These are phyloP conservation scores for Macrocybe gigantea DNA, from an alignment of 768 basidiomycete species.

Conservation along the genomic window DNA sequence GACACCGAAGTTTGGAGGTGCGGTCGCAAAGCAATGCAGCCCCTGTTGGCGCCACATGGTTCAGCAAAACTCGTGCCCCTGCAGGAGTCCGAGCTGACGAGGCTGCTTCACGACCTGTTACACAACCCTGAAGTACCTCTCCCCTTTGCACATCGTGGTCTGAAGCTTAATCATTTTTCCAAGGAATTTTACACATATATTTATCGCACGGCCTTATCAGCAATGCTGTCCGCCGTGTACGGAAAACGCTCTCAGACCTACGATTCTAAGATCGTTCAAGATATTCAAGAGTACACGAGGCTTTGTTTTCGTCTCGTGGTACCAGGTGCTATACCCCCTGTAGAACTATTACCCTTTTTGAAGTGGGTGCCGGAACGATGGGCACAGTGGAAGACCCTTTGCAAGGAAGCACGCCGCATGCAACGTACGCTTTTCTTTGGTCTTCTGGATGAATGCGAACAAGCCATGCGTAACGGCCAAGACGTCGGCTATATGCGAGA, in stretches of 20 bases:
- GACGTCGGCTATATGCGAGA: too few relatives aligned
- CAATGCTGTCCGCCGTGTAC: not conserved
- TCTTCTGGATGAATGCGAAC: not conserved
- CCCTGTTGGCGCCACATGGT: not conserved
- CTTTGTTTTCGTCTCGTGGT: not conserved
- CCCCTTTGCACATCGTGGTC: not conserved
- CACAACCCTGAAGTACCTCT: not conserved
- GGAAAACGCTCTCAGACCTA: not conserved
- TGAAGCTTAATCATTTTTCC: not conserved
- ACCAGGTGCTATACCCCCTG: not conserved
- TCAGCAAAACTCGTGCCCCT: not conserved
- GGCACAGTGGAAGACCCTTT: constrained; percentile 11
- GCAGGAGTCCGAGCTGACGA: not conserved
- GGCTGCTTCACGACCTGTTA: not conserved
- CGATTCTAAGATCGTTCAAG: not conserved
- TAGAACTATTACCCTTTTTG: constrained; percentile 1
- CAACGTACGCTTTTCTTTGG: constrained; percentile 3
- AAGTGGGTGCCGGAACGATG: constrained; percentile 12
- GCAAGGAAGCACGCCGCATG: not conserved
- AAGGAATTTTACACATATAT: not conserved
- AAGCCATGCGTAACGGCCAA: too few relatives aligned
- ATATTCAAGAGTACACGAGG: not conserved
- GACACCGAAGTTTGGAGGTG: not conserved
- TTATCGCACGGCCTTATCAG: not conserved
- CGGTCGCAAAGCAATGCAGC: not conserved